phyloP scores from a whole-genome alignment of 495 filamentous ascomycete species.

The Penicillium simplicissimum region DNA sequence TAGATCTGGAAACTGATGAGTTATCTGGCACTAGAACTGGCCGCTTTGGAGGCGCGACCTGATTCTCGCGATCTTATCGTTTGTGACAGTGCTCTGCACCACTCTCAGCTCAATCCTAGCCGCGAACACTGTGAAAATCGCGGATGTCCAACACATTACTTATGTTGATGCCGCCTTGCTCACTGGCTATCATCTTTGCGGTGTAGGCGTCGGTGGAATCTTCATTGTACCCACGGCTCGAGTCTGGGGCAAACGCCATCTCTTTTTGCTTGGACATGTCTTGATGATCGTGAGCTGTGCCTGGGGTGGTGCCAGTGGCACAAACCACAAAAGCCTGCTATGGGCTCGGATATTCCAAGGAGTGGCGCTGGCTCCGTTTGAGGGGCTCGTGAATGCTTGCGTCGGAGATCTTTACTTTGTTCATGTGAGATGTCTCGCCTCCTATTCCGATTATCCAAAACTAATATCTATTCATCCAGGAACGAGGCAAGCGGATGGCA shows the following conservation, averaged over 20 bases:
- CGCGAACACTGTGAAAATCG: constrained; percentile 76
- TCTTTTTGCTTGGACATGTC: constrained; percentile 77
- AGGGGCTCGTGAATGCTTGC: constrained; percentile 73
- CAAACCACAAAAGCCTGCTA: constrained; percentile 68
- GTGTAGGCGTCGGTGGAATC: constrained; percentile 76
- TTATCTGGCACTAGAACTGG: constrained; percentile 68
- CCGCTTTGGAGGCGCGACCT: constrained; percentile 82
- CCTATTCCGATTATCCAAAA: not conserved
- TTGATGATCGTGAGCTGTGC: constrained; percentile 69
- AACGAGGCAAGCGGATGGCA: constrained; percentile 88
- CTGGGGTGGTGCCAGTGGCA: constrained; percentile 74
- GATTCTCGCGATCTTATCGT: constrained; percentile 74
- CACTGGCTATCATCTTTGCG: constrained; percentile 86
- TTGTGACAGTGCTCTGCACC: constrained; percentile 77
- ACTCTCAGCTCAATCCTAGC: constrained; percentile 82
- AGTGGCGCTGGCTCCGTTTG: constrained; percentile 73
- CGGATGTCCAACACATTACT: constrained; percentile 54
- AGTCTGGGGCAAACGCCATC: constrained; percentile 88
- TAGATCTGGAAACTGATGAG: constrained; percentile 8
- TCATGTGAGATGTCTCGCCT: constrained; percentile 54
- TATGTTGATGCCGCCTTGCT: constrained; percentile 77
- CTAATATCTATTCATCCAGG: constrained; percentile 40
- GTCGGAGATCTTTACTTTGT: constrained; percentile 79
- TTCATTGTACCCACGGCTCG: constrained; percentile 85
- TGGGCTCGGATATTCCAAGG: constrained; percentile 77